These are phyloP conservation scores for Syzygium grande DNA, from an alignment of 345 rosid genomes.

Conservation along the genomic window DNA sequence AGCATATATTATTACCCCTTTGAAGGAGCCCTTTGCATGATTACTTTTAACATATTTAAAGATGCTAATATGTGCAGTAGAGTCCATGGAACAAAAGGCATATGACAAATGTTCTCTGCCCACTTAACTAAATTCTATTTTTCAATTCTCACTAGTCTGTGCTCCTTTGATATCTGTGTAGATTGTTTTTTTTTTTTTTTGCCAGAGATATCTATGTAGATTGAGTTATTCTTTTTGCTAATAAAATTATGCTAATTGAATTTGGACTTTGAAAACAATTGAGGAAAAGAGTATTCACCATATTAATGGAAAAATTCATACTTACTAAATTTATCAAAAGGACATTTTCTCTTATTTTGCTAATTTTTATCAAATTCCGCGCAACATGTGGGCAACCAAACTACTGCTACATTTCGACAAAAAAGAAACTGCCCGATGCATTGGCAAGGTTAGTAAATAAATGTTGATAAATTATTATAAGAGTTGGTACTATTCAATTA, in stretches of 20 bases:
- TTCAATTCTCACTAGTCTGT: accelerated
- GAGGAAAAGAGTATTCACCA: not conserved
- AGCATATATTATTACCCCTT: not conserved
- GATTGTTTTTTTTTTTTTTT: too few species aligned
- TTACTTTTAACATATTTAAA: not conserved
- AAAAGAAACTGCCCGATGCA: too few species aligned
- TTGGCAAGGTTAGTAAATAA: too few species aligned
- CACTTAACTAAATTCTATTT: not conserved
- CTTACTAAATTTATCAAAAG: not conserved
- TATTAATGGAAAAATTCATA: not conserved
- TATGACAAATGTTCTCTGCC: not conserved
- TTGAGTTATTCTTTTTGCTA: too few species aligned
- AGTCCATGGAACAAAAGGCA: not conserved
- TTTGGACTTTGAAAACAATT: too few species aligned
- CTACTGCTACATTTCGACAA: too few species aligned
- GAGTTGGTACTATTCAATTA: not conserved
- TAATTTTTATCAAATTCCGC: too few species aligned
- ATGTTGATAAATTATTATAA: too few species aligned
- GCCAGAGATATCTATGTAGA: too few species aligned
- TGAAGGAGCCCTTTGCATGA: not conserved
- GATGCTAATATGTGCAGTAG: not conserved
- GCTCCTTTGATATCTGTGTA: not conserved
- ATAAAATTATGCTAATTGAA: too few species aligned
- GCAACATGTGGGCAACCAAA: too few species aligned
- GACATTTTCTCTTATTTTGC: too few species aligned